A percentile compares a stretch with the other conserved stretches of the same genome.
phyloP scores from a whole-genome alignment of 1,139 yeast genomes.

The Suhomyces chickasaworum region DNA sequence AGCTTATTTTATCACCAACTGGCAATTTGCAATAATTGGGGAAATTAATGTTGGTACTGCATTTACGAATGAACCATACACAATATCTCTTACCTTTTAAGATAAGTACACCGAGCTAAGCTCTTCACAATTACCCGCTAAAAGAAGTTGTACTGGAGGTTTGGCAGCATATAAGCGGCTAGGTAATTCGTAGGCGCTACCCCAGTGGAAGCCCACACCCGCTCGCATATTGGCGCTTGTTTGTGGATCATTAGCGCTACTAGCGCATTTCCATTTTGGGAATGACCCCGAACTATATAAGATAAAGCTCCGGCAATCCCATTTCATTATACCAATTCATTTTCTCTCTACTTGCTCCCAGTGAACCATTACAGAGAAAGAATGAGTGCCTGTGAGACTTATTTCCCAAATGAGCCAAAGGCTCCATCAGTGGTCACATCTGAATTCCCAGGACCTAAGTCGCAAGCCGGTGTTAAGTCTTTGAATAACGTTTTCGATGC shows the following conservation, averaged over 20 bases:
- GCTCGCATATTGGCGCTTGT: conserved; percentile 2
- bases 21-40: neutral
- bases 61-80: neutral
- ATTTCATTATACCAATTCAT: neutral
- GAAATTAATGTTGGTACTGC: neutral
- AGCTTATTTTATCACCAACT: no score
- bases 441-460: conserved; percentile 65
- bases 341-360: neutral
- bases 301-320: neutral
- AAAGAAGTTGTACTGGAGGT: neutral
- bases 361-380: neutral
- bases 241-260: neutral
- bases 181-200: neutral
- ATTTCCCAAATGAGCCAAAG: conserved; percentile 69
- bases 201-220: neutral
- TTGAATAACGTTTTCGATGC: conserved; percentile 62
- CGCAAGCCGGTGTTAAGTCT: conserved; percentile 45
- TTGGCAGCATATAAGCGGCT: neutral
- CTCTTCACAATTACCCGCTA: neutral
- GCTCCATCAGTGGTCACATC: conserved; percentile 55
- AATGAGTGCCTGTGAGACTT: conserved; percentile 50
- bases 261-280: conserved; percentile 14
- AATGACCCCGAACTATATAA: conserved; percentile 4
- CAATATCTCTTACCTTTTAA: no score
- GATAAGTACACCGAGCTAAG: neutral